Evolutionary conservation across 208 protist species (phyloP).

Genomic region (Trichomonas vaginalis): DNA sequence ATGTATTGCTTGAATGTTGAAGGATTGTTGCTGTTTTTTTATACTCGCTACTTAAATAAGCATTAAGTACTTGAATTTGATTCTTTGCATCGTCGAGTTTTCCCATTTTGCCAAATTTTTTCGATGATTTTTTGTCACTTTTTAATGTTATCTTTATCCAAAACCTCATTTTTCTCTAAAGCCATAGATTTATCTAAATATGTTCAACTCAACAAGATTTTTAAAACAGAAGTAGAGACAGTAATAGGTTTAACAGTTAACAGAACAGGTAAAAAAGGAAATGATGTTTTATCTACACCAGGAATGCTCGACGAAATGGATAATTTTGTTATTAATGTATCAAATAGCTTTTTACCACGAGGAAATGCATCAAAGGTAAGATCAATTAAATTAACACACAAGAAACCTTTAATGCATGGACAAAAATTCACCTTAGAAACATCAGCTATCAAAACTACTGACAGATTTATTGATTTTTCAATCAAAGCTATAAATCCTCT

Average conservation of each 20-base stretch:
- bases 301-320: not conserved
- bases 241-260: not conserved
- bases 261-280: not conserved
- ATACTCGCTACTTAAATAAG: not conserved
- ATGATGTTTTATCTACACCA: constrained; percentile 1
- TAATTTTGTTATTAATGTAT: not conserved
- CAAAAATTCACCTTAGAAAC: not conserved
- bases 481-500: not conserved
- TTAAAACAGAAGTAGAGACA: not conserved
- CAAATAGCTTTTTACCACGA: not conserved
- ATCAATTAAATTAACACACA: not conserved
- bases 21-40: not conserved
- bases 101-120: no score
- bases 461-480: not conserved
- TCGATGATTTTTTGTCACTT: no score
- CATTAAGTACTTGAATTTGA: not conserved
- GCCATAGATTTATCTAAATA: not conserved
- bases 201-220: not conserved
- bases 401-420: not conserved
- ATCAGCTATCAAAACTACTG: not conserved
- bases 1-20: not conserved
- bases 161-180: not conserved
- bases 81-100: not conserved
- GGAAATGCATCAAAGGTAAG: not conserved
- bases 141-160: not conserved